Conservation (phyloP, 148 eudicot genomes). For the Pharnaceum exiguum region DNA sequence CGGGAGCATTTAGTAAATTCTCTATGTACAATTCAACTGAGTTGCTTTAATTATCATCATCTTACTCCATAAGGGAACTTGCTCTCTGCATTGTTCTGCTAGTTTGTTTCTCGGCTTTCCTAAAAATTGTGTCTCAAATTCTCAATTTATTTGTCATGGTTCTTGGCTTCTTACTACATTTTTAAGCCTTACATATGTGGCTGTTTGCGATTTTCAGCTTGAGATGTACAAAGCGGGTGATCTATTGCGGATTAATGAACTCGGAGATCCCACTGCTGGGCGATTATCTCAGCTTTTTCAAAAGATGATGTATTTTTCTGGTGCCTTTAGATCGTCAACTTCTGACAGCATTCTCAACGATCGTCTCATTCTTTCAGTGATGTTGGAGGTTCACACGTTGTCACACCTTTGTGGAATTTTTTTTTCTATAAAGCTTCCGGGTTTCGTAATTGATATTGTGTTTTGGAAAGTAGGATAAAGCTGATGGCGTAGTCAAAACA, state of each 20-base stretch:
- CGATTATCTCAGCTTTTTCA: slow-evolving; percentile 38
- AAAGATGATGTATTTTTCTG: slow-evolving; percentile 33
- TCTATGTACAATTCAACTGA: too few species aligned
- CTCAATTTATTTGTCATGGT: not conserved
- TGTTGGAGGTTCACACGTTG: slow-evolving; percentile 47
- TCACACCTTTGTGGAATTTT: too few species aligned
- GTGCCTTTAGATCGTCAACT: slow-evolving; percentile 27
- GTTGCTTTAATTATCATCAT: too few species aligned
- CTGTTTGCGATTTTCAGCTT: slow-evolving; percentile 33
- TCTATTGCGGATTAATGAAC: slow-evolving; percentile 33
- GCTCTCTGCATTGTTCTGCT: not conserved
- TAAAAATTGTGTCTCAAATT: not conserved
- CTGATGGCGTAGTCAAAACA: slow-evolving; percentile 34
- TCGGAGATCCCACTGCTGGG: slow-evolving; percentile 44
- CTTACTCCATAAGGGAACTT: not conserved
- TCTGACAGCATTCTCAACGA: slow-evolving; percentile 33
- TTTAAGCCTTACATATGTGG: too few species aligned
- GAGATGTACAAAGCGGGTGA: slow-evolving; percentile 79
- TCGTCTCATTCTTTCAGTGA: slow-evolving; percentile 38
- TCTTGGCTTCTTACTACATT: not conserved
- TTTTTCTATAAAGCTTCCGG: not conserved
- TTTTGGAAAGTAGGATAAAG: slow-evolving; percentile 41
- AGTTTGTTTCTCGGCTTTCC: not conserved
- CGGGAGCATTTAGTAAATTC: too few species aligned
- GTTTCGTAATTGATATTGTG: too few species aligned